Evolutionary conservation across 1,284 basidiomycete genomes (phyloP), one percentile per base, ranked within the genome.

Genomic region (Flammula alnicola): DNA sequence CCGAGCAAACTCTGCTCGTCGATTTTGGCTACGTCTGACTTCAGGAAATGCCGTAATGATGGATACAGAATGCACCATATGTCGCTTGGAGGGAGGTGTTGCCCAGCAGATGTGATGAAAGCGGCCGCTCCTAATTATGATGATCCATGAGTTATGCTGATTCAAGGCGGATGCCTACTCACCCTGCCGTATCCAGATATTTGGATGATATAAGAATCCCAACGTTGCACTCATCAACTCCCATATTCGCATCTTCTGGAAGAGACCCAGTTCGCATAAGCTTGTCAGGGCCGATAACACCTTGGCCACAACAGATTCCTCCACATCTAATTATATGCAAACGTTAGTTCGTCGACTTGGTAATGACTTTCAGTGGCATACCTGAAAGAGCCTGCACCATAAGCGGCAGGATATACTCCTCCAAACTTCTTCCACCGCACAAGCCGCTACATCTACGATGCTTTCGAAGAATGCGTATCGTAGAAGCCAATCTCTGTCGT

Each of bases 21-120:
- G 33, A 98, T 81, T 1, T 80, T 76, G 5, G 77, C 79, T n/a
- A 98, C 75, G 60, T 99, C 97, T 1, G 87, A 91, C 37, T 87
- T 87, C 33, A 99, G 74, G 48, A 95, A 84, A 52, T 93, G 88
- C 30, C 93, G 83, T 30, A 99, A 69, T 0, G 89, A 90, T 0
- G 96, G 95, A 62, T 99, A 99, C 2, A 98, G 69, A 35, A 98
- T 93, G 61, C 95, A 96, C 97, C 97, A 99, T 8, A 93, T 85
- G 63, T 99, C 97, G 35, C 91, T 92, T 1, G 77, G 68, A 0
- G 90, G 87, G 6, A 96, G 78, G 52, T 88, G 84, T 38, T 86
- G 84, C 1, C 91, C 87, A 5, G 91, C 86, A 1, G 91, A 86
- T 0, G 93, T 86, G 38, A 99, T 88, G 63, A 98, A 92, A 0